Base-by-base conservation (phyloP, 2,329 filamentous ascomycete genomes). In the Xylariales sp. region DNA sequence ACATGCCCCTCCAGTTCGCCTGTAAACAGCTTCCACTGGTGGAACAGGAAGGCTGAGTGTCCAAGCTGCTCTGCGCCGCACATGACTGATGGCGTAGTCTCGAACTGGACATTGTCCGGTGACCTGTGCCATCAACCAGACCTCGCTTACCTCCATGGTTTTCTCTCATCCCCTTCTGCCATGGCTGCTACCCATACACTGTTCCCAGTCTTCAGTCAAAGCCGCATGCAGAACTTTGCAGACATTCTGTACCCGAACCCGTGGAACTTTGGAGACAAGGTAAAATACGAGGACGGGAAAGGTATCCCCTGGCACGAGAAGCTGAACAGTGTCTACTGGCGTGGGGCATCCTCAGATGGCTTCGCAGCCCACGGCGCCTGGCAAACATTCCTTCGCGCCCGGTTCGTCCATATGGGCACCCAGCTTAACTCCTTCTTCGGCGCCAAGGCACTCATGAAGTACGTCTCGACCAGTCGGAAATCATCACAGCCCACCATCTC, bases 331-430 rank as follows among this genome's bases (percentile, higher is more conserved):
- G 55, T 78, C 28, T 70, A 76, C 45, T 80, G 76, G 76, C 69
- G 76, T 3, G 76, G 75, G 5, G 65, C 69, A 14, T 68, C 70
- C 3, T 72, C 71, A 10, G 74, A 74, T 16, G 74, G 73, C 0
- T 64, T 65, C 33, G 65, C 71, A n/a, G 50, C 66, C 53, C 31
- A 63, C 62, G 46, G 74, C 4, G 74, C 70, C 22, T 84, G 79
- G 78, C 68, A 68, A 14, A 68, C 69, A 1, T 80, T 81, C 47
- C 69, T 81, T 24, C 69, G 78, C 5, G 78, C 81, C 42, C 70
- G 80, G 8, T 76, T 83, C 46, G 66, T 82, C 6, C 61, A 70
- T 31, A 69, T 78, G 63, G 58, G 74, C 18, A 76, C 76, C 7
- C 38, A 39, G 7, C 39, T 46, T 4, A 43, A 42, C 18, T 25